Conservation (phyloP, 2,329 filamentous ascomycete species). For the Paecilomyces niveus region DNA sequence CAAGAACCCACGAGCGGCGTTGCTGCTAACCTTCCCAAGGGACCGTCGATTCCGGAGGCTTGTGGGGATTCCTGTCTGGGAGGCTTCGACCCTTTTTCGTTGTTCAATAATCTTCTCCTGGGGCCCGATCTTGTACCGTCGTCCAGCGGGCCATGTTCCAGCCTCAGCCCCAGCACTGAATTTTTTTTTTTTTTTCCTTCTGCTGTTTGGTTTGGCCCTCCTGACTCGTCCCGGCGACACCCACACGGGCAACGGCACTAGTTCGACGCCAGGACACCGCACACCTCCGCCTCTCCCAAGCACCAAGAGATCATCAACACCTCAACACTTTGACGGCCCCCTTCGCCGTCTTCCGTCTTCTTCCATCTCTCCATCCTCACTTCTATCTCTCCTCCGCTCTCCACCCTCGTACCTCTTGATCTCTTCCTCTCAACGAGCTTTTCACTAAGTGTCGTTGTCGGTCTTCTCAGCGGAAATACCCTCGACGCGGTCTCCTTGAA, state of each 20-base stretch:
- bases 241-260: neutral
- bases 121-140: neutral
- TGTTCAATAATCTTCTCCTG: neutral
- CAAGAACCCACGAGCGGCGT: neutral
- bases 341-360: constrained; percentile 3
- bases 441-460: constrained; percentile 46
- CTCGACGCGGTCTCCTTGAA: neutral
- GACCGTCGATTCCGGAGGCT: no score
- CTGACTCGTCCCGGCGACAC: constrained; percentile 1
- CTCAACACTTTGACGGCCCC: constrained; percentile 6
- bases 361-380: constrained; percentile 8
- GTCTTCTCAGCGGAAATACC: constrained; percentile 13
- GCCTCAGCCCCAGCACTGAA: constrained; percentile 9
- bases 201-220: constrained; percentile 7
- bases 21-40: neutral
- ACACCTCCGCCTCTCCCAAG: neutral
- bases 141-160: constrained; percentile 1
- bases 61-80: neutral
- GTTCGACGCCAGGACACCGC: constrained; percentile 1
- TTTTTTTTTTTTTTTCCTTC: constrained; percentile 11
- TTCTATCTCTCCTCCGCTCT: constrained; percentile 7
- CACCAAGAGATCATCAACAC: constrained; percentile 2
- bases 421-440: constrained; percentile 37
- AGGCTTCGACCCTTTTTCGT: neutral
- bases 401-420: constrained; percentile 13